Evolutionary conservation across 2,329 filamentous ascomycete genomes (phyloP), one percentile per base, ranked within the genome.

Genomic region (Ascochyta lentis): DNA sequence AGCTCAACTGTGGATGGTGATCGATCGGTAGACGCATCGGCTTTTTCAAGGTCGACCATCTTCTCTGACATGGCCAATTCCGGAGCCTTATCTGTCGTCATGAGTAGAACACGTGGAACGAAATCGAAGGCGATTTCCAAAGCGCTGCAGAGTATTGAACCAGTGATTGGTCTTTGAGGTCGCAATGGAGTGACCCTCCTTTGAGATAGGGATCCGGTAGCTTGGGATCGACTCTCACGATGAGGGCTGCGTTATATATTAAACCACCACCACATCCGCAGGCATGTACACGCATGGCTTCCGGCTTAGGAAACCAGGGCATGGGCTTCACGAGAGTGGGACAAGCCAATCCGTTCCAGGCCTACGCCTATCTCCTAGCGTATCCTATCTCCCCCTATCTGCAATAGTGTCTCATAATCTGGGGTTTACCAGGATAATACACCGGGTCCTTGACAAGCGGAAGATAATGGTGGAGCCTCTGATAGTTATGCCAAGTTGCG

Each of bases 1-100:
- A 65, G 55, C 45, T 66, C 61, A 16, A 57, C 41, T 6, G 54
- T 61, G 19, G 53, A 45, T 12, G 46, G 51, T 50, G 49, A 52
- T 27, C 58, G 42, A 31, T 46, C 24, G 2, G 46, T 52, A 24
- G 48, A 49, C 19, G 6, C 42, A 38, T 59, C 53, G 13, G 38
- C 46, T 29, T 59, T 61, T 23, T 61, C 49, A 12, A 46, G 34
- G 7, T 54, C 35, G 43, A 27, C 10, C 26, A 34, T 49, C 27
- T 57, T 58, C 23, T 52, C 56, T n/a, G 42, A 45, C 26, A 51
- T 31, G 33, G 33, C 16, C 15, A 42, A 22, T 6, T 50, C 38
- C 12, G 46, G 19, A 3, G 12, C 10, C 19, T 41, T 47, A 1
- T 35, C 13, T 29, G 31, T 23, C 24, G 35, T 34, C 46, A 42